Conservation (phyloP, 306 rosid species). For the Cyamopsis tetragonoloba region DNA sequence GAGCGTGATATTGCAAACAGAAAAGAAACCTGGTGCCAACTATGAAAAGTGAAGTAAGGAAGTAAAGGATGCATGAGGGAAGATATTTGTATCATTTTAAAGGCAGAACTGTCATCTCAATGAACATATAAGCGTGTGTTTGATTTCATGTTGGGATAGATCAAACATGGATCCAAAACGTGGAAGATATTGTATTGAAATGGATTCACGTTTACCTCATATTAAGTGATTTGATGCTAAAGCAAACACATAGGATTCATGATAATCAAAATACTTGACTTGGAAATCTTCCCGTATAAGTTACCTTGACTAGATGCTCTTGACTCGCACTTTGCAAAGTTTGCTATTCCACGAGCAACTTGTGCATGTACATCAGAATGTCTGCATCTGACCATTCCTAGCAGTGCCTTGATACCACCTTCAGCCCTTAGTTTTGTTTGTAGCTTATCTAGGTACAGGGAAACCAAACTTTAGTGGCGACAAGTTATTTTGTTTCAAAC, state of each 20-base stretch:
- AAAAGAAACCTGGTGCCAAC: no score
- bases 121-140: not conserved
- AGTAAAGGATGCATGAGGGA: no score
- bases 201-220: no score
- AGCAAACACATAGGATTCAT: no score
- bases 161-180: no score
- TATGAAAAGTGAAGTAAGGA: no score
- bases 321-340: conserved; percentile 82
- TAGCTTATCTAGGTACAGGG: conserved; percentile 52
- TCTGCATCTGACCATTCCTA: conserved; percentile 81
- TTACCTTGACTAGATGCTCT: conserved; percentile 81
- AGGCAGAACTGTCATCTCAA: not conserved
- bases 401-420: conserved; percentile 73
- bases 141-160: no score
- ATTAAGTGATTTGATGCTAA: no score
- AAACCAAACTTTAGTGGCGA: conserved; percentile 14
- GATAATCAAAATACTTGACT: not conserved
- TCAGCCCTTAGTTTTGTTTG: conserved; percentile 62
- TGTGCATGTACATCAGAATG: conserved; percentile 89
- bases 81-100: not conserved
- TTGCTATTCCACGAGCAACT: conserved; percentile 90
- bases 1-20: not conserved
- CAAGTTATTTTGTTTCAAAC: not conserved
- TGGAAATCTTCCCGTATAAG: not conserved
- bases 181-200: no score